Conservation (phyloP, 306 rosid species). For the Vigna nakashimae region DNA sequence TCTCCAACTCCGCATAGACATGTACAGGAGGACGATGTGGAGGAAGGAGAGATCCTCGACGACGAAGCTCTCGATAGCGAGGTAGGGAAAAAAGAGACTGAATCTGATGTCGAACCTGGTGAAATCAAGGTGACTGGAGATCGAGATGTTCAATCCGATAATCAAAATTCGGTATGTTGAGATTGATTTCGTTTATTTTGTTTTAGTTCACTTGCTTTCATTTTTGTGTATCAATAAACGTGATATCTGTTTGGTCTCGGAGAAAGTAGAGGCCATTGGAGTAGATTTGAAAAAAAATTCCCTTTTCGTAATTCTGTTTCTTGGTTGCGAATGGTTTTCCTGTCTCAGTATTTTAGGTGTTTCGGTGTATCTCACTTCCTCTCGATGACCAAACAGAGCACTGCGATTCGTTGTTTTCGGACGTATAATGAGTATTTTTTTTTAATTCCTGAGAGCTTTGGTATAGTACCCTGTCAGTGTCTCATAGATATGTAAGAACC, state of each 20-base stretch:
- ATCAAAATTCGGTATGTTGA: conserved; percentile 68
- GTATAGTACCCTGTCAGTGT: conserved; percentile 77
- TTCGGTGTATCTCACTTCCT: conserved; percentile 43
- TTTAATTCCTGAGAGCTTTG: conserved; percentile 62
- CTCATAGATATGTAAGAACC: conserved; percentile 83
- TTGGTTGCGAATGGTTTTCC: neutral
- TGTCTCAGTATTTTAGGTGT: conserved; percentile 27
- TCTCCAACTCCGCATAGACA: conserved; percentile 35
- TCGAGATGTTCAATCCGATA: conserved; percentile 51
- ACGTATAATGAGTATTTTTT: conserved; percentile 53
- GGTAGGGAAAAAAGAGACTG: conserved; percentile 44
- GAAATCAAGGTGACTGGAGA: conserved; percentile 55
- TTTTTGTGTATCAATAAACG: conserved; percentile 15
- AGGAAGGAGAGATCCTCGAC: conserved; percentile 96
- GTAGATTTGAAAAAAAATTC: conserved; percentile 18
- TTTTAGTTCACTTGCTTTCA: neutral
- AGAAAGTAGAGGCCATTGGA: conserved; percentile 45
- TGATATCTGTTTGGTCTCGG: conserved; percentile 59
- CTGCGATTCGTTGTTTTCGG: conserved; percentile 39
- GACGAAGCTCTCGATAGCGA: conserved; percentile 62
- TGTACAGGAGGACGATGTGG: conserved; percentile 70
- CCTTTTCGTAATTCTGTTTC: conserved; percentile 11
- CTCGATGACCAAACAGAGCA: conserved; percentile 54
- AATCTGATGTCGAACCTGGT: conserved; percentile 61
- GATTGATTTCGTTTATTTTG: conserved; percentile 14